Base-by-base conservation (phyloP, 2,329 filamentous ascomycete species). In the Pseudogymnoascus sp. region DNA sequence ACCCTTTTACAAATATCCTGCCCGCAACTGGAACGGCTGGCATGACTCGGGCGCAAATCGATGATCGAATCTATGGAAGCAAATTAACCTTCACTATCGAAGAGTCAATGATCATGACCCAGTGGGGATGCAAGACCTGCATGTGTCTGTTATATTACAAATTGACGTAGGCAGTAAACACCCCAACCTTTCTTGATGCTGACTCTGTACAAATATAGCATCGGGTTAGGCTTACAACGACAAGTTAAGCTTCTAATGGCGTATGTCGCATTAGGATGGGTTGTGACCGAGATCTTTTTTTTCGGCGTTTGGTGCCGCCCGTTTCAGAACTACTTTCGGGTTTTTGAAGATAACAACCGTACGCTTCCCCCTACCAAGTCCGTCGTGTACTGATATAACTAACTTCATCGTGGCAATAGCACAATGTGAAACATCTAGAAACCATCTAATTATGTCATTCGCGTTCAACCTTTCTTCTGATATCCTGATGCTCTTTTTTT, bases 41-140 rank as follows among this genome's bases (percentile, higher is more conserved):
- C 11, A 37, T 37, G 35, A 37, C 12, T 6, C 12, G 14, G 35
- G 35, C 12, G 35, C 65, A 64, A 1, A 70, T 69, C 36, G 60
- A 57, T 41, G 65, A 63, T 8, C 63, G 69, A 20, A 66, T 69
- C 35, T 63, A 60, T 37, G 84, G 84, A 9, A 85, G 82, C 50
- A 87, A 87, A 75, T 79, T 83, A 74, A 83, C 86, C 0, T 75
- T 86, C 37, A 78, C 85, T 7, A 80, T 82, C 2, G 84, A 87
- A 65, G 77, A 86, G 71, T 78, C 80, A 67, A 87, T 88, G 74
- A 74, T 86, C 15, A 74, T 83, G 59, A 78, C 80, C 8, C 80
- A 81, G 30, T 85, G 81, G 78, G 71, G 75, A 0, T 75, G 83
- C 64, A 86, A 86, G 68, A 71, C 74, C 7, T 85, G 82, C 66